Evolutionary conservation across 2,329 filamentous ascomycete genomes (phyloP), one percentile per base, ranked within the genome.

Genomic region (Venturia pyrina): DNA sequence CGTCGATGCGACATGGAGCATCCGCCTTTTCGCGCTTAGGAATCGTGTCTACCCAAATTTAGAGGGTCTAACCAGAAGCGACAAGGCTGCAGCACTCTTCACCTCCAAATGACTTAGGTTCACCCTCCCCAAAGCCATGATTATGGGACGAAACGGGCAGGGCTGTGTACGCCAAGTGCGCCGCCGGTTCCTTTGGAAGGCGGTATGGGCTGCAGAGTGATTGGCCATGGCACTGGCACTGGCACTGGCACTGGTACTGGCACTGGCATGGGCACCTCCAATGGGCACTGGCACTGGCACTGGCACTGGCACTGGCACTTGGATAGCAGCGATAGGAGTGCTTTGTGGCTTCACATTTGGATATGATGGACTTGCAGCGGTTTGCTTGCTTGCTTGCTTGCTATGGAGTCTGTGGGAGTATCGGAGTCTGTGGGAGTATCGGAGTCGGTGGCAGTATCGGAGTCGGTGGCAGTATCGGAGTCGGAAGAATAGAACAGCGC

Each of bases 1-100:
- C 41, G 41, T 43, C 32, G 59, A 62, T 41, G 59, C 59, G 37
- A 43, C 37, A 43, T 24, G 28, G 24, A 17, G 60, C 60, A 44
- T 43, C 60, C 37, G 60, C 37, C 60, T 62, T 43, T 28, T 43
- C 60, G 60, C 60, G 60, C 53, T 59, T 59, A 59, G 24, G 60
- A 62, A 62, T 62, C 43, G 60, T 41, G 37, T 59, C 60, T 46
- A 32, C 60, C 60, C 60, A 62, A 62, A 62, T 28, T 62, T 62
- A 62, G 60, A 43, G 60, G 37, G 15, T 6, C 43, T 62, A 62
- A 46, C 43, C 53, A 10, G 53, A 59, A 59, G n/a, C 60, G 37
- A 43, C 43, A 43, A 62, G 60, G 60, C 43, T 46, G 60, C 60
- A 62, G 60, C 53, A 40, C 53, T 21, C 53, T 59, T 59, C 53